Base-by-base conservation (phyloP, 768 basidiomycete genomes). In the Gautieria morchelliformis region DNA sequence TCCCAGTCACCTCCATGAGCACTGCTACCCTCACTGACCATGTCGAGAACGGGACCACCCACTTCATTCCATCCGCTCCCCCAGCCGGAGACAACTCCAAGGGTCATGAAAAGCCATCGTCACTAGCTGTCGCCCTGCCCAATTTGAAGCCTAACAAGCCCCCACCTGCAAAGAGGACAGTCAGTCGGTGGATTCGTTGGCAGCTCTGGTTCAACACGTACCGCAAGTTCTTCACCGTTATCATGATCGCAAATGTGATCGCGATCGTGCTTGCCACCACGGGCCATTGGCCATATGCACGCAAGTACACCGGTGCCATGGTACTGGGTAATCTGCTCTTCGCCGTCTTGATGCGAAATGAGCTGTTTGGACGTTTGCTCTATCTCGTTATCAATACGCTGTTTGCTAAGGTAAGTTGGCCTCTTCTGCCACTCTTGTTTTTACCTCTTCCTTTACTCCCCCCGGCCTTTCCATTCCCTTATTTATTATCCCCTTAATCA, bases 141-240 rank as follows among this genome's bases (percentile, higher is more conserved):
- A 24, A 47, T n/a, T 20, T 37, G 6, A 52, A 52, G 32, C 22
- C 39, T 11, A 50, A 55, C 72, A 48, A 73, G 75, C 63, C 71
- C 75, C 6, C 56, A 69, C 15, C 61, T 46, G 64, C 74, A 37
- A 83, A 80, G 73, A 77, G 75, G 66, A 78, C 81, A 64, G 75
- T 75, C 30, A 80, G 84, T 1, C 78, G 74, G 58, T 83, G 82
- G 74, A 76, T 84, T 39, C 67, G 75, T 49, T 81, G 82, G 67
- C 76, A 77, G 56, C 68, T 89, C 24, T 90, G 88, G 88, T 89
- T 83, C 69, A 87, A 91, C 63, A 84, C 82, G 0, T 90, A 91
- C 64, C 75, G 85, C 50, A 89, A 89, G 70, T 85, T 91, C 59
- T 91, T 85, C 68, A 79, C 78, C 0, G 66, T 87, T 56, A 70